Evolutionary conservation across 2,329 filamentous ascomycete genomes (phyloP), one percentile per base, ranked within the genome.

Genomic region (Stemphylium lycopersici): DNA sequence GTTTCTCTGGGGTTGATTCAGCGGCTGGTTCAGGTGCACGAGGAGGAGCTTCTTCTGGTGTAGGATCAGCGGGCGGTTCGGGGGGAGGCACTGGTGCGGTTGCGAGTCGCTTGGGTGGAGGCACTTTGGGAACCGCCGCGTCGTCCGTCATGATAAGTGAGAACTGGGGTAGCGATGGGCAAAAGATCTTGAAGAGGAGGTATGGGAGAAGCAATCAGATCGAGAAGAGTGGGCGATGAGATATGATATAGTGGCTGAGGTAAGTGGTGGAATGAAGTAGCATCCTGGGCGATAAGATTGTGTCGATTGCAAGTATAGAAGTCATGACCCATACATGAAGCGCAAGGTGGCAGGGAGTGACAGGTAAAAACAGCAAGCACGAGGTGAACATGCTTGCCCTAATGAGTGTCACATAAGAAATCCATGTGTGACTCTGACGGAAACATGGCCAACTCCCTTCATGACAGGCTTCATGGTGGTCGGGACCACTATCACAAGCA

Each of bases 181-280:
- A 5, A 52, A 8, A 34, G 48, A n/a, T 20, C 16, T 29, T 20
- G 26, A 44, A 22, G 24, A 46, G 16, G 24, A 12, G 12, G 18
- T n/a, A 6, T 22, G 15, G 29, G 4, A 39, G 15, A 37, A 37
- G 39, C 37, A 26, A 47, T n/a, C 10, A 29, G 42, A 52, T 12
- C 18, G 36, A 11, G 41, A 42, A 7, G 13, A 31, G 39, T 29
- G 24, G 41, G n/a, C 16, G 37, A 10, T 41, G 39, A 18, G 31
- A 36, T 10, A 38, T 38, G 32, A 29, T 37, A 43, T 37, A 37
- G 34, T 41, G 26, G 42, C 31, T 24, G n/a, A 55, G 36, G 42
- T 15, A 29, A 39, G 32, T 29, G 46, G 24, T 32, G 33, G 15
- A 15, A 33, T 55, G 52, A 52, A 36, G 41, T 22, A 12, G 44